Conservation (phyloP, 805 yeast species). For the Candida cerambycidarum region DNA sequence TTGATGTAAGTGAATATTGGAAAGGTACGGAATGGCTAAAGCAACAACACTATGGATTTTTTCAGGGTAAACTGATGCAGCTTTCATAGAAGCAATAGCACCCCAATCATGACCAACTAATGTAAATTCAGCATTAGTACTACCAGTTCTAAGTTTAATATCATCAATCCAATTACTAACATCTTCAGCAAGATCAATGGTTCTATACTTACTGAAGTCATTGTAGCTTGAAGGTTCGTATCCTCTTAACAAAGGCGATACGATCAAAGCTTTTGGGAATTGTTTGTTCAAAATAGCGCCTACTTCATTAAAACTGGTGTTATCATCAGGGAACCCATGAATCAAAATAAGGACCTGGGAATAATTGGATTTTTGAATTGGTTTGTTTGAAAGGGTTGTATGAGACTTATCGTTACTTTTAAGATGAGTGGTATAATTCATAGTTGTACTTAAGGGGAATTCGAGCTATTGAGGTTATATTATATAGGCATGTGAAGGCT, state of each 20-base stretch:
- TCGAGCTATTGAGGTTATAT: neutral
- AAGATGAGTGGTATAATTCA: constrained; percentile 10
- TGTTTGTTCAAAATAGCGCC: constrained; percentile 17
- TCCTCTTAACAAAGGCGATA: constrained; percentile 40
- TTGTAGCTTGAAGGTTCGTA: constrained; percentile 33
- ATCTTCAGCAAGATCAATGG: constrained; percentile 34
- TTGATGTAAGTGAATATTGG: constrained; percentile 28
- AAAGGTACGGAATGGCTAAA: constrained; percentile 40
- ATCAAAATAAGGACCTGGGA: constrained; percentile 25
- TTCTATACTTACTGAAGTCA: constrained; percentile 23
- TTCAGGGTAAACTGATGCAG: constrained; percentile 36
- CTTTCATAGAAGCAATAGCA: constrained; percentile 35
- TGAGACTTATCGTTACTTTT: constrained; percentile 13
- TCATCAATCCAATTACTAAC: constrained; percentile 30
- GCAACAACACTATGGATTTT: constrained; percentile 31
- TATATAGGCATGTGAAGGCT: constrained; percentile 9
- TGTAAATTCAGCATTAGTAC: constrained; percentile 26
- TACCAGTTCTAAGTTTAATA: constrained; percentile 13
- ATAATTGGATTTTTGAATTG: neutral
- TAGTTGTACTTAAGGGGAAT: neutral
- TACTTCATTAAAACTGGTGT: constrained; percentile 25
- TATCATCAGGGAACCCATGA: constrained; percentile 43
- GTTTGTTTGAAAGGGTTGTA: constrained; percentile 10
- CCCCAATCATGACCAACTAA: constrained; percentile 48
- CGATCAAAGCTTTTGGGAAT: constrained; percentile 18